Evolutionary conservation across 1,284 basidiomycete genomes (phyloP).

Genomic region (Pyrrhoderma noxium): DNA sequence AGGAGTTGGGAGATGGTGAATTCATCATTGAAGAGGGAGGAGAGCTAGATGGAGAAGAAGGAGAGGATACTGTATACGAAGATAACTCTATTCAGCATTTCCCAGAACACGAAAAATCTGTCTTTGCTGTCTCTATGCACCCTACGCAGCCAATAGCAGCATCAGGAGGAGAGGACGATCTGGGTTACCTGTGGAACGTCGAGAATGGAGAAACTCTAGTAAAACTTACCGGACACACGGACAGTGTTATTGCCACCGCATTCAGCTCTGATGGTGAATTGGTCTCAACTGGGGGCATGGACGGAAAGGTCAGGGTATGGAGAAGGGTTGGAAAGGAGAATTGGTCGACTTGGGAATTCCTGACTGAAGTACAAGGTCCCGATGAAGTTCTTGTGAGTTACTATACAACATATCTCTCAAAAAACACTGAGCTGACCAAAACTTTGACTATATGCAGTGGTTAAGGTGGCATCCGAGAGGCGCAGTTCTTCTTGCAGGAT

Average conservation of each 20-base stretch:
- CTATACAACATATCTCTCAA: too few relatives aligned
- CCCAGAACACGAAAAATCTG: constrained; percentile 56
- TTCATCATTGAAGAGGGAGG: constrained; percentile 72
- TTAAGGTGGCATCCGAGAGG: constrained; percentile 96
- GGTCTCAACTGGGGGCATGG: constrained; percentile 95
- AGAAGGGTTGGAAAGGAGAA: constrained; percentile 67
- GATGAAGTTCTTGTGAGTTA: constrained; percentile 85
- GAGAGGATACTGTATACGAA: constrained; percentile 38
- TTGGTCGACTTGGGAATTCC: constrained; percentile 83
- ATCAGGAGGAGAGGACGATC: constrained; percentile 93
- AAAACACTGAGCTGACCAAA: too few relatives aligned
- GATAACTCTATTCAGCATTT: constrained; percentile 68
- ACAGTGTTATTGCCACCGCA: constrained; percentile 77
- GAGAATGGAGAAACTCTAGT: constrained; percentile 76
- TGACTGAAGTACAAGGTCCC: constrained; percentile 87
- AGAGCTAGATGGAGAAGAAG: constrained; percentile 64
- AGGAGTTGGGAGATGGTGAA: constrained; percentile 64
- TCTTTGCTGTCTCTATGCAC: constrained; percentile 83
- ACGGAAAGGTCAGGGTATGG: constrained; percentile 92
- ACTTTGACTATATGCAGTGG: constrained; percentile 49
- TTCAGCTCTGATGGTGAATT: constrained; percentile 89
- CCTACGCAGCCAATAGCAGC: constrained; percentile 81
- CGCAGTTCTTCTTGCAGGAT: constrained; percentile 81
- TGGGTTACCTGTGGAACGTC: constrained; percentile 91
- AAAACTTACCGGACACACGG: constrained; percentile 85